Evolutionary conservation across 2,329 filamentous ascomycete genomes (phyloP).

Genomic region (Amauroascus verrucosus): DNA sequence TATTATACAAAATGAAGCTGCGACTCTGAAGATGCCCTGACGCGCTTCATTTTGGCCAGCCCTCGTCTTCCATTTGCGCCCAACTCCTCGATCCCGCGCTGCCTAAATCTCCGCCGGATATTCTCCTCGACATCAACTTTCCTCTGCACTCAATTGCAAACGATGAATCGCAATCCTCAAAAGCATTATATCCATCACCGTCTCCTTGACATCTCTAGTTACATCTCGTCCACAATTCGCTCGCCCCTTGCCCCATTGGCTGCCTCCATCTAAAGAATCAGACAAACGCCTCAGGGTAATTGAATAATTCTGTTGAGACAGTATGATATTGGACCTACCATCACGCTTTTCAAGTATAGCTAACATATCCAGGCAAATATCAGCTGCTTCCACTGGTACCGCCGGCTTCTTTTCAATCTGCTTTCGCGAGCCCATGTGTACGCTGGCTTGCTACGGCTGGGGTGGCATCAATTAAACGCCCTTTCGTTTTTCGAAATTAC

Average conservation of each 20-base stretch:
- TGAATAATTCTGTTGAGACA: constrained; percentile 8
- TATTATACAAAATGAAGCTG: constrained; percentile 4
- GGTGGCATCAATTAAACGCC: constrained; percentile 2
- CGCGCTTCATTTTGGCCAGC: constrained; percentile 3
- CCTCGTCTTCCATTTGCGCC: not conserved
- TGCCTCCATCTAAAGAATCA: constrained; percentile 14
- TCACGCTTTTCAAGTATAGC: constrained; percentile 5
- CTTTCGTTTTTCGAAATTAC: not conserved
- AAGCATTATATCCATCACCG: constrained; percentile 20
- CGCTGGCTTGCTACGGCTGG: not conserved
- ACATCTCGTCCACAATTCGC: constrained; percentile 15
- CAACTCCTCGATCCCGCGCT: not conserved
- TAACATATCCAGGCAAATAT: constrained; percentile 9
- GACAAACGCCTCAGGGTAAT: not conserved
- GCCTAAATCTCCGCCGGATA: constrained; percentile 2
- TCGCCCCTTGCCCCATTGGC: constrained; percentile 21
- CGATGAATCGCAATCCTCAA: constrained; percentile 26
- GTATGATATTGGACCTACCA: constrained; percentile 14
- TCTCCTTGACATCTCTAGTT: constrained; percentile 17
- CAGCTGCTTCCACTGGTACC: not conserved
- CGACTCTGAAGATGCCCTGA: constrained; percentile 1
- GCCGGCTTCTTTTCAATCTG: not conserved
- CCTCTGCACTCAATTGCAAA: constrained; percentile 22
- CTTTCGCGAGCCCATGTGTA: constrained; percentile 4
- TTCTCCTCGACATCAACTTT: not conserved